Evolutionary conservation across 305 asterid species (phyloP).

Genomic region (Rubia peregrina): DNA sequence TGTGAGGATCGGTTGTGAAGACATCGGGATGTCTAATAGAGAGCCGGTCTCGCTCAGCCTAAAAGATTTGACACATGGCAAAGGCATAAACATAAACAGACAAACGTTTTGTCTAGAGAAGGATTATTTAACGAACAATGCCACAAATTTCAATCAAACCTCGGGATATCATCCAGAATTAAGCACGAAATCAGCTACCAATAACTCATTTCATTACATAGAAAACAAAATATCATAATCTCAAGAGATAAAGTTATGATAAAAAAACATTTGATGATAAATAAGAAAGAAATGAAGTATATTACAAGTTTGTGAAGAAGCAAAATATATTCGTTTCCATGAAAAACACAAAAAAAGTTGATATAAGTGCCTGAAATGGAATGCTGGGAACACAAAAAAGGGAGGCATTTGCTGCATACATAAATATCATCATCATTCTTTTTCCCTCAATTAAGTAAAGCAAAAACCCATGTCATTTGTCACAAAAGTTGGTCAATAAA

Average conservation of each 20-base stretch:
- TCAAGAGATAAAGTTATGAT: too few species aligned
- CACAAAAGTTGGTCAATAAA: constrained; percentile 22
- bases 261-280: too few species aligned
- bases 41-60: constrained; percentile 94
- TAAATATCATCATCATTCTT: constrained; percentile 46
- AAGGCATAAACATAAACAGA: constrained; percentile 2
- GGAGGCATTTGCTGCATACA: constrained; percentile 21
- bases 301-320: constrained; percentile 1
- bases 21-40: constrained; percentile 78
- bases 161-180: constrained; percentile 77
- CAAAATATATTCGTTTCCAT: constrained; percentile 23
- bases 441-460: constrained; percentile 41
- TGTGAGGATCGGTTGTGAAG: constrained; percentile 63
- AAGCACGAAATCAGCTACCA: too few species aligned
- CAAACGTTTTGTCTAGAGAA: constrained; percentile 2
- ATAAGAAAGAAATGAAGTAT: too few species aligned
- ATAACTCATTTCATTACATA: too few species aligned
- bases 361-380: constrained; percentile 24
- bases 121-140: not conserved
- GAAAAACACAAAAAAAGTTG: constrained; percentile 24
- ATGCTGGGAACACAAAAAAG: constrained; percentile 26
- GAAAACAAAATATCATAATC: too few species aligned
- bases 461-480: constrained; percentile 6
- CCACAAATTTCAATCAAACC: constrained; percentile 36
- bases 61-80: constrained; percentile 13